Percentiles rank a stretch among this genome's conserved stretches.
Evolutionary conservation across 805 yeast genomes (phyloP).

Genomic region (Wickerhamomyces ciferrii): DNA sequence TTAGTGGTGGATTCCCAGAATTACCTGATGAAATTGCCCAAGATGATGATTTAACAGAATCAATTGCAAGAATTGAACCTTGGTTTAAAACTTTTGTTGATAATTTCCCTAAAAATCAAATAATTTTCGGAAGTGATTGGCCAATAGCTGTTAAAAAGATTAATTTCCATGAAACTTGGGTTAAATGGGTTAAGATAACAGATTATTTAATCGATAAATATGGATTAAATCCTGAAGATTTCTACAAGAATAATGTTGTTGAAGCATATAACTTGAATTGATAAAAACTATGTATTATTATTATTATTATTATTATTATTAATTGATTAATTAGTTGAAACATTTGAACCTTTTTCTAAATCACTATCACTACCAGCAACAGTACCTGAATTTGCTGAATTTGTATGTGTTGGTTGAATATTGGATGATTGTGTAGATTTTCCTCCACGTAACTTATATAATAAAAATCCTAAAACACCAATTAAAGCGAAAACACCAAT

Average conservation of each 20-base stretch:
- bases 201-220: conserved; percentile 14
- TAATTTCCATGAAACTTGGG: conserved; percentile 5
- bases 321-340: neutral
- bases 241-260: neutral
- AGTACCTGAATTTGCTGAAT: neutral
- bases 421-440: neutral
- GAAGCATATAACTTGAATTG: neutral
- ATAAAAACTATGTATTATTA: too few relatives aligned
- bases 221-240: neutral
- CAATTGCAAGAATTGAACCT: conserved; percentile 22
- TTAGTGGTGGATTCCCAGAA: conserved; percentile 39
- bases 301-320: too few relatives aligned
- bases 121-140: conserved; percentile 42
- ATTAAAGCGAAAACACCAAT: conserved; percentile 33
- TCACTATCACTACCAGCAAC: neutral
- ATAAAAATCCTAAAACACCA: conserved; percentile 24
- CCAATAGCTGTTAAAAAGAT: conserved; percentile 29
- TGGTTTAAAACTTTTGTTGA: conserved; percentile 27
- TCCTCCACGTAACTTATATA: conserved; percentile 9
- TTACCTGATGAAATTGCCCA: conserved; percentile 17
- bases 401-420: neutral
- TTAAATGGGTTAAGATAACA: conserved; percentile 21
- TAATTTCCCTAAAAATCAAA: conserved; percentile 24
- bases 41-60: conserved; percentile 5
- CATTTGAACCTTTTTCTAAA: neutral